Percentiles rank a stretch among this genome's conserved stretches.
Evolutionary conservation across 306 rosid genomes (phyloP).

Genomic region (Alnus rubra): DNA sequence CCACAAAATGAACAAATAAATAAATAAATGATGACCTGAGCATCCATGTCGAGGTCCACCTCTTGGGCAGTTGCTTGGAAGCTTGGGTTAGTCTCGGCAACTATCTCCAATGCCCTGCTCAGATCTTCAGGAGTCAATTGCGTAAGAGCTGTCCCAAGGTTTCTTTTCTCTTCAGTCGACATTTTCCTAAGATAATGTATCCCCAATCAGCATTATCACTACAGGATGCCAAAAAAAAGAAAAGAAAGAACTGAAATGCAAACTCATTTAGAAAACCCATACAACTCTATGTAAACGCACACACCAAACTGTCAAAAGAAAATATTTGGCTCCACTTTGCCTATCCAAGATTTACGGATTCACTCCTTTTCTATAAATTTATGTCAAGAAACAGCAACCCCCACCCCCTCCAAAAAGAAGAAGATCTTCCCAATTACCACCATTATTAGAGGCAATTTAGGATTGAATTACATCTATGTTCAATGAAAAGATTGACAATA

Average conservation of each 20-base stretch:
- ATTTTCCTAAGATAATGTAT: conserved; percentile 47
- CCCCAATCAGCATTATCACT: background rate
- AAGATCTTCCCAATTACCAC: background rate
- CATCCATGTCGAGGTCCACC: conserved; percentile 74
- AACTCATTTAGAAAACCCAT: background rate
- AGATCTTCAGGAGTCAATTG: conserved; percentile 60
- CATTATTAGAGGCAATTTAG: background rate
- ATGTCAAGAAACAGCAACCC: background rate
- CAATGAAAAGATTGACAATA: background rate
- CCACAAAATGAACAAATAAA: background rate
- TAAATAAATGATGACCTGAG: conserved; percentile 49
- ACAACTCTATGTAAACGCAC: background rate
- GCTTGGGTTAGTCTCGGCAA: conserved; percentile 58
- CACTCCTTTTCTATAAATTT: background rate
- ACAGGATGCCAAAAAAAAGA: background rate
- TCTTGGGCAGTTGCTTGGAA: conserved; percentile 50
- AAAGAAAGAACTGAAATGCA: background rate
- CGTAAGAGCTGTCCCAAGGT: conserved; percentile 45
- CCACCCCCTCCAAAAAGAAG: too few species aligned
- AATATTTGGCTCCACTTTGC: background rate
- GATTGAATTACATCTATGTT: background rate
- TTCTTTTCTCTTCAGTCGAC: conserved; percentile 57
- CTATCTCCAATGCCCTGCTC: conserved; percentile 56
- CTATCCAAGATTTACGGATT: background rate
- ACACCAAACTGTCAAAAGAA: background rate